A percentile compares a stretch with the other conserved stretches of the same genome.
Evolutionary conservation across 306 rosid species (phyloP).

Genomic region (Rosa chinensis): DNA sequence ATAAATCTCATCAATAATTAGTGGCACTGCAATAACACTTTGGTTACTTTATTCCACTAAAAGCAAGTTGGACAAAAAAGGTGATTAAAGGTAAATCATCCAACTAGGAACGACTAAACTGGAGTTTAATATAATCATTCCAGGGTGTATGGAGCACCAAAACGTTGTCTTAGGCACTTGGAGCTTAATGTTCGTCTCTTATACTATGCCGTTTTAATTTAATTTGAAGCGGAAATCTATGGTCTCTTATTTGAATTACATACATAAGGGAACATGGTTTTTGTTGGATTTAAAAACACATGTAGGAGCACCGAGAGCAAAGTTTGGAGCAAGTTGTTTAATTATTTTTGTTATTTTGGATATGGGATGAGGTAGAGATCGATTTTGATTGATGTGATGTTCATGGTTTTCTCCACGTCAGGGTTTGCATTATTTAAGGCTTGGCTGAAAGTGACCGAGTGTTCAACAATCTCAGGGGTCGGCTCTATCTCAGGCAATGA

Average conservation of each 20-base stretch:
- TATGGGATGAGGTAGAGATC: not conserved
- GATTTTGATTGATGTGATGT: conserved; percentile 18
- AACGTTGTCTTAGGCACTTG: conserved; percentile 19
- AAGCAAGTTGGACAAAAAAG: conserved; percentile 6
- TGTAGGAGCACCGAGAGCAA: not conserved
- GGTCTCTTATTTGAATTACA: not conserved
- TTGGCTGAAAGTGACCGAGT: not conserved
- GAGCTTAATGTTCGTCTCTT: conserved; percentile 2
- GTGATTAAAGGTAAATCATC: not conserved
- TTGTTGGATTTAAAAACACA: not conserved
- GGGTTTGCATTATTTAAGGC: not conserved
- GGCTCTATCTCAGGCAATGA: conserved; percentile 3
- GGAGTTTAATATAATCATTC: conserved; percentile 11
- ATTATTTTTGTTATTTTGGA: not conserved
- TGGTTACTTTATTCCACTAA: not conserved
- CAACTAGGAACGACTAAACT: conserved; percentile 10
- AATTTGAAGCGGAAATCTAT: conserved; percentile 14
- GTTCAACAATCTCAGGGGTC: not conserved
- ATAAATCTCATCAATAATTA: not conserved
- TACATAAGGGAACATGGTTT: not conserved
- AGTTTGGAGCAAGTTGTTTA: not conserved
- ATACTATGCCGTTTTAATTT: conserved; percentile 4
- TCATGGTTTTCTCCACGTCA: conserved; percentile 13
- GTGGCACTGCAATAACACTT: conserved; percentile 10
- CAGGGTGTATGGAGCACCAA: conserved; percentile 22